phyloP scores from a whole-genome alignment of 2,329 filamentous ascomycete species.

The Escovopsis weberi region DNA sequence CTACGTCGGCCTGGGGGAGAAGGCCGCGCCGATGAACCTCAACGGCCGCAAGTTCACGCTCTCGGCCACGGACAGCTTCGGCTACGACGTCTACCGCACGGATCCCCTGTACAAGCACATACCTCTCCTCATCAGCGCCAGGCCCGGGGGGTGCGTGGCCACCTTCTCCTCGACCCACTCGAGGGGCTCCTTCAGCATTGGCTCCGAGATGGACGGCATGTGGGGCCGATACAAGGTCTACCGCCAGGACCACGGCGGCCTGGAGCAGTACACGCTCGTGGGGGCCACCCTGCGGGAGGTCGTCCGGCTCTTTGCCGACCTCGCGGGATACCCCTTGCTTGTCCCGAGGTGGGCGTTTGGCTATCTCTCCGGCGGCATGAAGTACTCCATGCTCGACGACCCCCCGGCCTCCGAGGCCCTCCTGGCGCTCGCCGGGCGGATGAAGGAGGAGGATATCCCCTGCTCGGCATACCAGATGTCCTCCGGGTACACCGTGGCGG shows the following conservation, averaged over 20 bases:
- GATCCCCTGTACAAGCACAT: conserved; percentile 67
- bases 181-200: conserved; percentile 50
- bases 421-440: conserved; percentile 44
- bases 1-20: conserved; percentile 58
- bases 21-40: conserved; percentile 58
- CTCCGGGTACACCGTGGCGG: conserved; percentile 56
- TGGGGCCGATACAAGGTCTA: conserved; percentile 66
- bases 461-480: conserved; percentile 61
- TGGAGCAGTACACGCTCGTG: conserved; percentile 57
- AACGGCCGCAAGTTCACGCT: conserved; percentile 51
- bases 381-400: conserved; percentile 34
- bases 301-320: conserved; percentile 48
- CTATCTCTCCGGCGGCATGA: conserved; percentile 52
- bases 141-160: conserved; percentile 47
- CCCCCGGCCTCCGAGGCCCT: conserved; percentile 42
- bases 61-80: conserved; percentile 57
- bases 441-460: conserved; percentile 51
- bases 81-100: conserved; percentile 55
- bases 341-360: conserved; percentile 61
- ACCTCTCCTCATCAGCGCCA: conserved; percentile 55
- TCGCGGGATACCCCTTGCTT: conserved; percentile 53
- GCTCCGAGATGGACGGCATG: conserved; percentile 60
- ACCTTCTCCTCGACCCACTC: conserved; percentile 54
- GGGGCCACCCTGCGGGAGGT: conserved; percentile 53
- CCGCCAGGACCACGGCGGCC: conserved; percentile 54